Percentiles rank a stretch among this genome's conserved stretches.
Conservation (phyloP, 495 filamentous ascomycete genomes). For the Halenospora varia region DNA sequence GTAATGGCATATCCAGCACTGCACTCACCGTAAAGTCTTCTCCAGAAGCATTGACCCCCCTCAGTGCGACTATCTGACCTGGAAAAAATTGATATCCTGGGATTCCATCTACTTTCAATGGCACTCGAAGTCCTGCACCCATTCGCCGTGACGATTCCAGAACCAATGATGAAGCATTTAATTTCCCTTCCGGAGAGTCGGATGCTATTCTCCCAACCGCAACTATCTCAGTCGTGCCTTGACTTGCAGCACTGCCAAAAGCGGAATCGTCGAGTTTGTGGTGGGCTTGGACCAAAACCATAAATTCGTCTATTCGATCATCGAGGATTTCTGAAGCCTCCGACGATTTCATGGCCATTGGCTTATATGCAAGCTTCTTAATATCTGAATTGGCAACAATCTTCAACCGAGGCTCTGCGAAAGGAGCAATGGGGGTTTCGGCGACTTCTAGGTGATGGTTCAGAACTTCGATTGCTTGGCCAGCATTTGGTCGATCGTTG, state of each 20-base stretch:
- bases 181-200: slow-evolving; percentile 75
- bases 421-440: slow-evolving; percentile 70
- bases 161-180: slow-evolving; percentile 78
- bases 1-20: slow-evolving; percentile 65
- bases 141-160: slow-evolving; percentile 84
- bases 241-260: slow-evolving; percentile 81
- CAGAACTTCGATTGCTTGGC: slow-evolving; percentile 74
- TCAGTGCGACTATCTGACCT: slow-evolving; percentile 85
- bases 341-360: slow-evolving; percentile 88
- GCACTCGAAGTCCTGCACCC: slow-evolving; percentile 76
- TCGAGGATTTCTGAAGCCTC: slow-evolving; percentile 91
- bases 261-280: slow-evolving; percentile 72
- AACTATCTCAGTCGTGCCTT: slow-evolving; percentile 81
- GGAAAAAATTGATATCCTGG: slow-evolving; percentile 83
- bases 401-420: slow-evolving; percentile 71
- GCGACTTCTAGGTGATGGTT: slow-evolving; percentile 68
- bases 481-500: slow-evolving; percentile 66
- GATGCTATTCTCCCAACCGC: slow-evolving; percentile 89
- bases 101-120: slow-evolving; percentile 68
- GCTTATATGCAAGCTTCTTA: slow-evolving; percentile 86
- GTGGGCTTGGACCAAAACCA: slow-evolving; percentile 62
- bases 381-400: slow-evolving; percentile 78
- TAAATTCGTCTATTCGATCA: slow-evolving; percentile 90
- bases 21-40: slow-evolving; percentile 78
- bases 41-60: slow-evolving; percentile 82